Base-by-base conservation (phyloP, 2,329 filamentous ascomycete genomes). In the Paracoccidioides lutzii region DNA sequence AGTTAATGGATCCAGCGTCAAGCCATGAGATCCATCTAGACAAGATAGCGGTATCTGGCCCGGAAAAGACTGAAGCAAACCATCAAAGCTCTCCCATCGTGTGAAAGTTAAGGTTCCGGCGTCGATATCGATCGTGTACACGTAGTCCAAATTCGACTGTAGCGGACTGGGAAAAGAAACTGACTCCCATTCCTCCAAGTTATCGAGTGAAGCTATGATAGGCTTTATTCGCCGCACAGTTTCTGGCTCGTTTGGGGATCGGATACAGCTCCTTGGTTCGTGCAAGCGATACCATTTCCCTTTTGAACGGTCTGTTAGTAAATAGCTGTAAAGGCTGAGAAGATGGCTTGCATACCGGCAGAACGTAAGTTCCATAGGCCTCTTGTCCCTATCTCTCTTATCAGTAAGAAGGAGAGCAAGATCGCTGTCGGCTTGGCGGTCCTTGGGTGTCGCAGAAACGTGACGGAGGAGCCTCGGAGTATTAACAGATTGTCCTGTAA, bases 91-190 rank as follows among this genome's bases (percentile, higher is more conserved):
- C 1, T 52, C 44, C 59, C 60, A 59, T 30, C 35, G 43, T 9
- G 58, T 60, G 33, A 65, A 55, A 28, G 35, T 62, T 9, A 63
- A 58, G 53, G 32, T 37, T 32, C 57, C 62, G 3, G 48, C 28
- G 55, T 66, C 64, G 32, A 43, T 41, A 58, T 66, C 58, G 41
- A 66, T 55, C 6, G 62, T 65, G 57, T 65, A 65, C 1, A 64
- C 57, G 51, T 63, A 66, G 55, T 64, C 54, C 7, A 65, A 38
- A 33, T 59, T 58, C 6, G 57, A 59, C 49, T 64, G 56, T 5
- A 62, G 44, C 37, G 63, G 62, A 53, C 57, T 62, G n/a, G 59
- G 60, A 28, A 62, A 64, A 14, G 57, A 49, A 35, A 63, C 54
- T 53, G 30, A 12, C 49, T 63, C 64, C 63, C 61, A 64, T n/a